Evolutionary conservation across 2,329 filamentous ascomycete species (phyloP), one percentile per base, ranked within the genome.

Genomic region (Phoma sp.): DNA sequence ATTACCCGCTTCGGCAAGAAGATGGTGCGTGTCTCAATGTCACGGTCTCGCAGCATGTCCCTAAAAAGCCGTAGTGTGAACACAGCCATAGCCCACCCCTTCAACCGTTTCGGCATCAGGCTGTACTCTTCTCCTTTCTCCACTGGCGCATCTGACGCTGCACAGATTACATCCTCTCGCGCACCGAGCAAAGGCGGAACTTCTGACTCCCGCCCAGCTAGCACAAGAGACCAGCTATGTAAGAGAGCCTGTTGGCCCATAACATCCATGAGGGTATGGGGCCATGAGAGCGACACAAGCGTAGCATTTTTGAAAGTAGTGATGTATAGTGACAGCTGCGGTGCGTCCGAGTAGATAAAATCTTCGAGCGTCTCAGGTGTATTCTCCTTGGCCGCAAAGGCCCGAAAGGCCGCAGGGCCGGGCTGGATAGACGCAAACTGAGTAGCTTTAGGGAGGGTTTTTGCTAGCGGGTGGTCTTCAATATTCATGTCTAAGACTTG

Each of bases 251-350:
- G 61, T 23, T 72, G 72, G 5, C 79, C 81, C 58, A 80, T 72
- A 3, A 72, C 78, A 56, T 84, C 82, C 51, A 78, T 76, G 5
- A 83, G 62, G 0, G 76, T 77, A 62, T 85, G 83, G 12, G 20
- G 20, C 37, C 37, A 40, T 11, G 20, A 25, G 3, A 40, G 21
- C 11, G 23, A 7, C 6, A 28, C 23, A 6, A 40, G 23, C 5
- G 37, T 40, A 6, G 37, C 37, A n/a, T 40, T 23, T 4, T 6
- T 40, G n/a, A 40, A 40, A 3, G 37, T 5, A 12, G 21, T 40
- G 10, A 40, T 29, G 9, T 28, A n/a, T 5, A 40, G 10, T 11
- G 37, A 40, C n/a, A 40, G 23, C 20, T 23, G 20, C 11, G 37
- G 37, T 11, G 20, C 10, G n/a, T 40, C 37, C 14, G n/a, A 14